Evolutionary conservation across 2,329 filamentous ascomycete species (phyloP).

Genomic region (Tolypocladium album): DNA sequence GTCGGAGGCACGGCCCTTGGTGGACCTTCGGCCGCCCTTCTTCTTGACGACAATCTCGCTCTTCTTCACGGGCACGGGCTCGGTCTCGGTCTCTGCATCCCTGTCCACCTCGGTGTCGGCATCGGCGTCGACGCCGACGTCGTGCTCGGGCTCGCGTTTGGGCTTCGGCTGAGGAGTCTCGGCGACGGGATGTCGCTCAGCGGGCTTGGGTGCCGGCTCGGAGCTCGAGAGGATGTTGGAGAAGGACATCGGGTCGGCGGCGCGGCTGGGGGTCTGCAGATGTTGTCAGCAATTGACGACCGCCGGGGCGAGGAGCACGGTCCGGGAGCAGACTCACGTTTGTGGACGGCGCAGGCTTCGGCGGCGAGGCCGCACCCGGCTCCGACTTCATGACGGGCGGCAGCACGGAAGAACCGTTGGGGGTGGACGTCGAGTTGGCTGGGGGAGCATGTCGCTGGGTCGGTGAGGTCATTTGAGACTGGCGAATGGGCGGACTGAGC

Average conservation of each 20-base stretch:
- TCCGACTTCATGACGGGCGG: slow-evolving; percentile 27
- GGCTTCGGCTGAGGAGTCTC: slow-evolving; percentile 13
- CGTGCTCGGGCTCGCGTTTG: slow-evolving; percentile 9
- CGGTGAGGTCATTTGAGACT: slow-evolving; percentile 36
- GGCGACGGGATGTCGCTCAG: slow-evolving; percentile 30
- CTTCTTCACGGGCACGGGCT: slow-evolving; percentile 13
- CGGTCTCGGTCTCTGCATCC: slow-evolving; percentile 23
- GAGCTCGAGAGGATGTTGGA: slow-evolving; percentile 84
- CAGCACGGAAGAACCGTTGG: slow-evolving; percentile 28
- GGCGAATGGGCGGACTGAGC: slow-evolving; percentile 30
- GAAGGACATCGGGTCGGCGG: slow-evolving; percentile 87
- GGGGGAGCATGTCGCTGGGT: slow-evolving; percentile 21
- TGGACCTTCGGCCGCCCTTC: slow-evolving; percentile 22
- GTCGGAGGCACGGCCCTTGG: slow-evolving; percentile 40
- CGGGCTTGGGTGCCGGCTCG: slow-evolving; percentile 50
- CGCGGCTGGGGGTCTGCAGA: slow-evolving; percentile 58
- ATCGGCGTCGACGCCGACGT: slow-evolving; percentile 9
- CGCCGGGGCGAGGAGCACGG: no score
- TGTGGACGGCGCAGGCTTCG: slow-evolving; percentile 24
- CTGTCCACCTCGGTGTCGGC: slow-evolving; percentile 22
- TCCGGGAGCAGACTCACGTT: slow-evolving; percentile 13
- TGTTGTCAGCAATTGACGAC: neutral
- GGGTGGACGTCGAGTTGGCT: slow-evolving; percentile 23
- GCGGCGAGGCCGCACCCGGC: slow-evolving; percentile 26
- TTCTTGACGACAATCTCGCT: slow-evolving; percentile 18